Evolutionary conservation across 148 eudicot species (phyloP), one percentile per base, ranked within the genome.

Genomic region (Beta vulgaris): DNA sequence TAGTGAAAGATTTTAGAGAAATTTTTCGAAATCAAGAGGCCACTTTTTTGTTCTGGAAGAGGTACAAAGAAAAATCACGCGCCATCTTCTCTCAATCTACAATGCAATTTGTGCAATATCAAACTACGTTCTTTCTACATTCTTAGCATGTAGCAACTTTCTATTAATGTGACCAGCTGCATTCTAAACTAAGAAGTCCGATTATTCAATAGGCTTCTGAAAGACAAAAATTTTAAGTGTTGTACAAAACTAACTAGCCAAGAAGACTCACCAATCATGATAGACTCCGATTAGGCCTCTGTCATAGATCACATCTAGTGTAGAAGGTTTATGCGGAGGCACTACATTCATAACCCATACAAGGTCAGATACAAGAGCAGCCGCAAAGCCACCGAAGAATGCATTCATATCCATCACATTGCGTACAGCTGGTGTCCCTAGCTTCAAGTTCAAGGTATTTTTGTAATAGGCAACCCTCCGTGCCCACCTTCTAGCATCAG

Each of bases 331-430:
- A 80, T 85, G 86, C 69, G 92, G 85, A 71, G 98, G 87, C 80
- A 96, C 98, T 43, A 96, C 98, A 80, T 96, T 96, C 99, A 92
- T 96, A 68, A 96, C 99, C 99, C 99, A 96, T 61, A 91, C 91
- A 43, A 97, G 98, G 84, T 96, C 98, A 21, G 90, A 85, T 48
- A 65, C 54, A 60, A 96, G 78, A 46, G 98, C 97, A 25, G 99
- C 98, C 59, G 98, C 98, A 84, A 96, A 96, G 54, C 99, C 97
- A 66, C 99, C 98, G 71, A 92, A 91, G 77, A 91, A 87, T 19
- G 99, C 98, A 83, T 96, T 92, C 99, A 93, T 93, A 79, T 96
- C 99, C 99, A 96, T 96, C 77, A 96, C 84, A 70, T 96, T 96
- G 72, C 99, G 88, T 54, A 96, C 76, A 54, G 91, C 83, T 64